Percentiles rank a stretch among this genome's conserved stretches.
Conservation (phyloP, 1,284 basidiomycete species). For the Uromyces viciae-fabae region DNA sequence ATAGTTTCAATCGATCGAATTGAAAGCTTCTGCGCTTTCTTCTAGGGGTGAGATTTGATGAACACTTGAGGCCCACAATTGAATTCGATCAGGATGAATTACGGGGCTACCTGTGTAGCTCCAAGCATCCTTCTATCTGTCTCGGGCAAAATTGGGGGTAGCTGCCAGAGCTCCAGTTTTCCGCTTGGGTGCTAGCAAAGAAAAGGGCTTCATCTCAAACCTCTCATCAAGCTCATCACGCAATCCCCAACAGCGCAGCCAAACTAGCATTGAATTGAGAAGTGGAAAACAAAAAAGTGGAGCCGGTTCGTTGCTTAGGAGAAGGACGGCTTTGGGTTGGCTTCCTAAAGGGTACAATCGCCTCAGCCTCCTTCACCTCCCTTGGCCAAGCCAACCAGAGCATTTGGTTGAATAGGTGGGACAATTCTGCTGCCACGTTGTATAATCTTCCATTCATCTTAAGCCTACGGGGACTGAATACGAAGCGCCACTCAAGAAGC, state of each 20-base stretch:
- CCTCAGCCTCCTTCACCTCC: slow-evolving; percentile 29
- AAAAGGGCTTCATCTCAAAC: background rate
- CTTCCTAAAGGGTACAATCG: slow-evolving; percentile 27
- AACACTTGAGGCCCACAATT: slow-evolving; percentile 19
- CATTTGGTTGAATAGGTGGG: slow-evolving; percentile 14
- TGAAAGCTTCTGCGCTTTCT: slow-evolving; percentile 20
- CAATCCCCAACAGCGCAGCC: slow-evolving; percentile 23
- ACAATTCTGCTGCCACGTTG: background rate
- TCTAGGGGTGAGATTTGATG: slow-evolving; percentile 9
- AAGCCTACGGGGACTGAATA: no score
- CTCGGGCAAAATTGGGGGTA: slow-evolving; percentile 24
- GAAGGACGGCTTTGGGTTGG: slow-evolving; percentile 21
- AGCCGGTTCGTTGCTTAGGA: slow-evolving; percentile 31
- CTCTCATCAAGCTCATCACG: slow-evolving; percentile 19
- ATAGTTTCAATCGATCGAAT: slow-evolving; percentile 33
- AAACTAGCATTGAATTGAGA: background rate
- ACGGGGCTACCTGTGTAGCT: slow-evolving; percentile 24
- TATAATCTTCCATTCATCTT: background rate
- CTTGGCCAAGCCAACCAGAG: slow-evolving; percentile 33
- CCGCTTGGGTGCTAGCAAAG: background rate
- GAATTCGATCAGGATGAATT: slow-evolving; percentile 31
- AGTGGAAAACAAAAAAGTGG: background rate
- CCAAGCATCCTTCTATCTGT: slow-evolving; percentile 16
- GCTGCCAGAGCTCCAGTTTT: slow-evolving; percentile 2
- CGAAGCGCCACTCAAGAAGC: no score